phyloP scores from a whole-genome alignment of 164 flowering plant genomes.

The Sextonia rubra region DNA sequence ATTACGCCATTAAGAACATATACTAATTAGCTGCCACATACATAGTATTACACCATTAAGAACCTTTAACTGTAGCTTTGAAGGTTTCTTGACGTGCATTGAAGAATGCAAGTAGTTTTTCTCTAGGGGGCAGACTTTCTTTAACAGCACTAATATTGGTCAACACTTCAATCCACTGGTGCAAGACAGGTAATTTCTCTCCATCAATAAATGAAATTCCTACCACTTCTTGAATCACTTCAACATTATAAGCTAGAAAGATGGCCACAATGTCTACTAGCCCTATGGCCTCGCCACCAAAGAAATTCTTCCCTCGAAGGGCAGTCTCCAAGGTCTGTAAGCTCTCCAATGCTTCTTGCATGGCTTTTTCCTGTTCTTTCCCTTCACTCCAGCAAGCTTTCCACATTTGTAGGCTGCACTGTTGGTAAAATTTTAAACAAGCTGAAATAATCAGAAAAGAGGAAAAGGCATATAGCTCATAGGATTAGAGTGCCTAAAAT shows the following conservation, averaged over 20 bases:
- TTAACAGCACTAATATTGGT: constrained; percentile 15
- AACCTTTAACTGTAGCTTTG: constrained; percentile 1
- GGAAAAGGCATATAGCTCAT: too few relatives aligned
- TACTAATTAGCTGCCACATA: too few relatives aligned
- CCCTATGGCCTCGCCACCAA: constrained; percentile 45
- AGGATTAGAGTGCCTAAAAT: too few relatives aligned
- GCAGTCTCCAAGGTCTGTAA: constrained; percentile 32
- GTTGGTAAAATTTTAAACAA: too few relatives aligned
- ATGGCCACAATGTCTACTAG: constrained; percentile 35
- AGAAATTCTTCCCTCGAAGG: constrained; percentile 36
- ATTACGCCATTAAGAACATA: too few relatives aligned
- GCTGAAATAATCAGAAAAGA: too few relatives aligned
- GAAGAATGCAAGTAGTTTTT: constrained; percentile 11
- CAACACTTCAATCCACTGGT: constrained; percentile 32
- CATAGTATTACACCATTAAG: background rate
- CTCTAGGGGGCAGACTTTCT: constrained; percentile 35
- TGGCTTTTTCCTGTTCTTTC: constrained; percentile 10
- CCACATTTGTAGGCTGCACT: constrained; percentile 8
- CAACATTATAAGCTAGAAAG: constrained; percentile 28
- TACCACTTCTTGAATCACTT: constrained; percentile 18
- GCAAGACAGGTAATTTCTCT: constrained; percentile 33
- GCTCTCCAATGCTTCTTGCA: constrained; percentile 26
- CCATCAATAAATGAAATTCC: constrained; percentile 29
- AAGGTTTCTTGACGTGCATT: constrained; percentile 7
- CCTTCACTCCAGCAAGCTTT: constrained; percentile 9